These are phyloP conservation scores for Triticum urartu DNA, from an alignment of 176 grass and related monocot species.

Conservation along the genomic window DNA sequence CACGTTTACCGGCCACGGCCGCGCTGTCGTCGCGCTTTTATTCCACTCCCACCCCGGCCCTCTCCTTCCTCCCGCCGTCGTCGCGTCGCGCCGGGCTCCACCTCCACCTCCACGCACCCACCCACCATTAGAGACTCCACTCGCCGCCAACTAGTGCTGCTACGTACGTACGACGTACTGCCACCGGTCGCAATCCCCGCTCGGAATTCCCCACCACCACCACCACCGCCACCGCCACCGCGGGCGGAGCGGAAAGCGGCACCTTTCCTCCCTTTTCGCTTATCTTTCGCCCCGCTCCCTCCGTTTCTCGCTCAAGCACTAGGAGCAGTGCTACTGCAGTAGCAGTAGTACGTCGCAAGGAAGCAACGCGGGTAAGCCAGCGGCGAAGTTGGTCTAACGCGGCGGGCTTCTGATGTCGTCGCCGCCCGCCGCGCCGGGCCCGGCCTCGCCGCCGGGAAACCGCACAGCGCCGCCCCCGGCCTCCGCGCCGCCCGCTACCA, in stretches of 20 bases:
- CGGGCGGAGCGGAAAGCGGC: not conserved
- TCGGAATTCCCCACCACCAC: slow-evolving; percentile 24
- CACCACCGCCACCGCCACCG: not conserved
- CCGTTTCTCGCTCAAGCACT: slow-evolving; percentile 5
- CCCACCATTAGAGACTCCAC: not conserved
- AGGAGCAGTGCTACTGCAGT: not conserved
- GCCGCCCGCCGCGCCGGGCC: slow-evolving; percentile 27
- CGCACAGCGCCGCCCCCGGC: slow-evolving; percentile 27
- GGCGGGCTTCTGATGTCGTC: slow-evolving; percentile 19
- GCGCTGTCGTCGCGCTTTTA: slow-evolving; percentile 22
- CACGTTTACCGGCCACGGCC: slow-evolving; percentile 11
- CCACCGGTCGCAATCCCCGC: slow-evolving; percentile 1
- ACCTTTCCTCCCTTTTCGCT: not conserved
- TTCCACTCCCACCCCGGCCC: not conserved
- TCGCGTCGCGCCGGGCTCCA: slow-evolving; percentile 5
- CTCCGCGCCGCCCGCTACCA: slow-evolving; percentile 15
- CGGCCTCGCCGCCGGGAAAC: slow-evolving; percentile 16
- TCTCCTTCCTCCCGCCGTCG: not conserved
- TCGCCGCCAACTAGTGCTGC: not conserved
- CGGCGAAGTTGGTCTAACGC: not conserved
- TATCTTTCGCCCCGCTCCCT: not conserved
- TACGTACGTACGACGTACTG: not conserved
- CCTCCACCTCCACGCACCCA: not conserved
- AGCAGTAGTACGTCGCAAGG: not conserved
- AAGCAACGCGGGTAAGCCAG: not conserved